Percentiles rank a stretch among this genome's conserved stretches.
phyloP scores from a whole-genome alignment of 1,284 basidiomycete species.

The Ganoderma leucocontextum region DNA sequence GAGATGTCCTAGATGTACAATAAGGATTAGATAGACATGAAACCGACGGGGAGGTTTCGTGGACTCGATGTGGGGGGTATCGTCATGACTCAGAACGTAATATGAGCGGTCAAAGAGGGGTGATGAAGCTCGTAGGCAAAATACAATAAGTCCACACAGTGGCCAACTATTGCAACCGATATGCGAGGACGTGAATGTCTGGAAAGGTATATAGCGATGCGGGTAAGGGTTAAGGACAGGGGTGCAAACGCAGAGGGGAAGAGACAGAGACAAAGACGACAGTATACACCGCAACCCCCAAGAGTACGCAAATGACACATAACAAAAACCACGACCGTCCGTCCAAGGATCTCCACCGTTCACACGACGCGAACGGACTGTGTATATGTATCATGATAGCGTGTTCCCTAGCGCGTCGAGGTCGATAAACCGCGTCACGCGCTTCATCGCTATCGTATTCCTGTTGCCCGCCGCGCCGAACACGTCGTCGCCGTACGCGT shows the following conservation, averaged over 20 bases:
- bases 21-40: slow-evolving; percentile 28
- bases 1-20: slow-evolving; percentile 31
- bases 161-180: slow-evolving; percentile 21
- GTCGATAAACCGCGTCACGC: slow-evolving; percentile 70
- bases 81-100: background rate
- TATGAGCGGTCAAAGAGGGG: background rate
- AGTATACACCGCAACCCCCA: background rate
- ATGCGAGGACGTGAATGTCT: slow-evolving; percentile 12
- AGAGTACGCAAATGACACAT: slow-evolving; percentile 14
- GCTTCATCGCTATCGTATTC: slow-evolving; percentile 62
- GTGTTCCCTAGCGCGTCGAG: slow-evolving; percentile 37
- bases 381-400: slow-evolving; percentile 13
- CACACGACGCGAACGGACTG: background rate
- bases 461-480: slow-evolving; percentile 54
- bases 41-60: background rate
- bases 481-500: slow-evolving; percentile 36
- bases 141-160: background rate
- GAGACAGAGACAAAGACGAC: slow-evolving; percentile 5
- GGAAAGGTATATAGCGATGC: slow-evolving; percentile 9
- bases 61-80: slow-evolving; percentile 1
- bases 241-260: background rate
- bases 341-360: background rate
- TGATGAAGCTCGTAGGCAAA: background rate
- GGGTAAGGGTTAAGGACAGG: background rate
- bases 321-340: slow-evolving; percentile 7